Conservation (phyloP, 225 moss, liverwort and hornwort genomes). For the Antitrichia curtipendula region DNA sequence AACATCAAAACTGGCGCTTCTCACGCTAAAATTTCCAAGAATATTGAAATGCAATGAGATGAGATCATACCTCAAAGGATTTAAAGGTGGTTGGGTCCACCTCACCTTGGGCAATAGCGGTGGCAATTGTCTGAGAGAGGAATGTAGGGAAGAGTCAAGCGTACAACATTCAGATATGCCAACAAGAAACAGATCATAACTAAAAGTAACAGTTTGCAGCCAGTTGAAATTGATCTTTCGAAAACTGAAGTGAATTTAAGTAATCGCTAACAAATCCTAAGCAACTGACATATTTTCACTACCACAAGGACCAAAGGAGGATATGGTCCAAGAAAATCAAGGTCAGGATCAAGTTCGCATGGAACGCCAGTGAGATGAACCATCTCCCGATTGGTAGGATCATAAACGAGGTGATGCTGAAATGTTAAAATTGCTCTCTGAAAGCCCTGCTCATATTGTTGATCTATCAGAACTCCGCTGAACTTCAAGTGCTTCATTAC, state of each 20-base stretch:
- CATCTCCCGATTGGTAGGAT: conserved; percentile 49
- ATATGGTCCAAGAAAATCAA: conserved; percentile 97
- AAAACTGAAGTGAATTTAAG: background rate
- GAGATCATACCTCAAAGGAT: conserved; percentile 55
- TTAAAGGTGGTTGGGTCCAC: conserved; percentile 66
- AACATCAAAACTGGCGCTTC: background rate
- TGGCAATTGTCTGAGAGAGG: conserved; percentile 43
- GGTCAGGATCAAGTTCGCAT: conserved; percentile 28
- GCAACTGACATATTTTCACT: background rate
- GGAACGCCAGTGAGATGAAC: conserved; percentile 67
- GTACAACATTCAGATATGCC: background rate
- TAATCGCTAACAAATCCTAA: background rate
- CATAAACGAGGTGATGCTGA: conserved; percentile 83
- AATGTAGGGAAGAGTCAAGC: conserved; percentile 58
- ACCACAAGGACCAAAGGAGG: conserved; percentile 24
- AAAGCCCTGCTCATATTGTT: conserved; percentile 67
- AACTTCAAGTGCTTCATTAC: conserved; percentile 76
- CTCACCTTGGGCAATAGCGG: conserved; percentile 65
- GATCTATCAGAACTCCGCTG: conserved; percentile 45
- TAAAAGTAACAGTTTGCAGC: background rate
- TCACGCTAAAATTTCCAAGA: background rate
- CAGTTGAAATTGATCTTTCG: background rate
- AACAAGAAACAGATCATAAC: background rate
- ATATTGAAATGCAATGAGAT: background rate
- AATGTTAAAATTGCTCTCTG: conserved; percentile 75